Evolutionary conservation across 768 basidiomycete species (phyloP).

Genomic region (Mycena galericulata): DNA sequence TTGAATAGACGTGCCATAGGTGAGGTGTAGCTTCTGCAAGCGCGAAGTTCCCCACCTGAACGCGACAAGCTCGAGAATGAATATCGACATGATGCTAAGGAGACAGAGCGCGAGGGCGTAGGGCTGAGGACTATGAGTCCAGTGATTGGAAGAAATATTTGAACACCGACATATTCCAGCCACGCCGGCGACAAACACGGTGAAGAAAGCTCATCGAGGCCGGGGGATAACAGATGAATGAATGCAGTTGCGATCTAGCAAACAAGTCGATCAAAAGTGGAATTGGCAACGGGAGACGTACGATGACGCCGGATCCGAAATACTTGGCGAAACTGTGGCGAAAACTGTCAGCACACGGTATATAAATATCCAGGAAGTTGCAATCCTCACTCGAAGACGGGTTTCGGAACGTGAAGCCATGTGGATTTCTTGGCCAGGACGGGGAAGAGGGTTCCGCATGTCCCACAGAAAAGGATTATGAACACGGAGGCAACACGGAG

Average conservation of each 20-base stretch:
- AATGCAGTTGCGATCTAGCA: conserved; percentile 60
- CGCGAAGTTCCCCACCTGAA: conserved; percentile 83
- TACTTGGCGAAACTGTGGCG: conserved; percentile 83
- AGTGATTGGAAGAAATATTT: not conserved
- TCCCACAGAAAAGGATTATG: conserved; percentile 73
- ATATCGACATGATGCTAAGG: conserved; percentile 84
- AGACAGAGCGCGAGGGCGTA: conserved; percentile 87
- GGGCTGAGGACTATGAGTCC: conserved; percentile 58
- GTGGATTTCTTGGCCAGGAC: conserved; percentile 51
- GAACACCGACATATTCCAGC: conserved; percentile 74
- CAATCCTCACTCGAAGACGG: conserved; percentile 63
- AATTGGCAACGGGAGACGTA: conserved; percentile 46
- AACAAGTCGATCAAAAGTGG: not conserved
- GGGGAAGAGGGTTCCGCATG: conserved; percentile 78
- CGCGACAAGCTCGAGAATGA: conserved; percentile 82
- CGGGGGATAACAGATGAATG: conserved; percentile 85
- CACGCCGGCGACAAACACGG: conserved; percentile 79
- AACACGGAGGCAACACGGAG: conserved; percentile 82
- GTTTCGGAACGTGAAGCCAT: conserved; percentile 8
- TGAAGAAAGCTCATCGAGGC: conserved; percentile 75
- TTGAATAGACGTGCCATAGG: not conserved
- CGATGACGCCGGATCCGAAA: conserved; percentile 92
- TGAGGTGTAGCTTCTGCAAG: not conserved
- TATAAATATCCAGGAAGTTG: not conserved
- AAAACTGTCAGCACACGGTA: not conserved